Conservation (phyloP, 2,329 filamentous ascomycete genomes). For the Hypoxylon sp. region DNA sequence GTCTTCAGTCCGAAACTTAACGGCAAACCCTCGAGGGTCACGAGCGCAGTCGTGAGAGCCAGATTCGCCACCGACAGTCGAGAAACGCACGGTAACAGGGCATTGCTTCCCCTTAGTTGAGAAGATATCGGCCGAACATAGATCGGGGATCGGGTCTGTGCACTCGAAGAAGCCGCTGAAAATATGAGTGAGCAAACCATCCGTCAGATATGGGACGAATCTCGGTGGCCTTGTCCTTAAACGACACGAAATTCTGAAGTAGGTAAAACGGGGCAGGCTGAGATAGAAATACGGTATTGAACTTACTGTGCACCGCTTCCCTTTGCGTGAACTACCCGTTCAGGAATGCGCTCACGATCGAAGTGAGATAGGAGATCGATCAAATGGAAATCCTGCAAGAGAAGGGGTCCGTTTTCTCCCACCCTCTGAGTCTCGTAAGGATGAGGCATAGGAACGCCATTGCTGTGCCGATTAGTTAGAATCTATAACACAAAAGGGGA, state of each 20-base stretch:
- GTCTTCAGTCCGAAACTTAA: slow-evolving; percentile 79
- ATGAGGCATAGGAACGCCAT: slow-evolving; percentile 46
- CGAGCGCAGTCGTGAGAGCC: slow-evolving; percentile 75
- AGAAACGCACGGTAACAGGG: slow-evolving; percentile 72
- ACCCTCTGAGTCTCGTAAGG: slow-evolving; percentile 40
- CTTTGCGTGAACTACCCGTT: slow-evolving; percentile 54
- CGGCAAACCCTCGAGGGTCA: slow-evolving; percentile 68
- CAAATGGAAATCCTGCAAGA: slow-evolving; percentile 47
- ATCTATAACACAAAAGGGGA: slow-evolving; percentile 40
- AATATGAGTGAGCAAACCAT: background rate
- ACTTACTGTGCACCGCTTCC: slow-evolving; percentile 52
- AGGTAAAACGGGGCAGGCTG: too few species aligned
- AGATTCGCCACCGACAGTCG: slow-evolving; percentile 77
- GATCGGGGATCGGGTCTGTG: slow-evolving; percentile 62
- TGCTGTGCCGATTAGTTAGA: slow-evolving; percentile 24
- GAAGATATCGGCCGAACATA: slow-evolving; percentile 58
- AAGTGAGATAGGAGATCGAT: slow-evolving; percentile 48
- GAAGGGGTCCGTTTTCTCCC: slow-evolving; percentile 49
- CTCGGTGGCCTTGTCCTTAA: too few species aligned
- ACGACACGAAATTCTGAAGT: too few species aligned
- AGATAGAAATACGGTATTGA: background rate
- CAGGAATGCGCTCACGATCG: slow-evolving; percentile 49
- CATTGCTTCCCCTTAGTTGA: slow-evolving; percentile 69
- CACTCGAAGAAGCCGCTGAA: slow-evolving; percentile 56
- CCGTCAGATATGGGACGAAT: background rate